These are phyloP conservation scores for Cucumis melo DNA, from an alignment of 306 rosid species.

Conservation along the genomic window DNA sequence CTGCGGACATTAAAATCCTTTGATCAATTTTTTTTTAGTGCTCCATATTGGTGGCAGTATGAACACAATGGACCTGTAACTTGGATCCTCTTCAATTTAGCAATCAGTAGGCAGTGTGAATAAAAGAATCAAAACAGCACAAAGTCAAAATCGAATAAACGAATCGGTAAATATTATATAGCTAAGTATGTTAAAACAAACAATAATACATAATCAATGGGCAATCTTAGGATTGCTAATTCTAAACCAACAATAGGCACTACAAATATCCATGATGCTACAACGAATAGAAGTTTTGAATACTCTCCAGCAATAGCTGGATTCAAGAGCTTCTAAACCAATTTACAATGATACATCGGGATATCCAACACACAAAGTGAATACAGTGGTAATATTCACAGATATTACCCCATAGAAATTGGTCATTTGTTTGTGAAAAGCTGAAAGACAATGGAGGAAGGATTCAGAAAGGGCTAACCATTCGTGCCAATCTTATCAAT, in stretches of 20 bases:
- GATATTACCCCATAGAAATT: neutral
- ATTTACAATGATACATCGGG: neutral
- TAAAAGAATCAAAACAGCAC: neutral
- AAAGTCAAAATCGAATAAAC: neutral
- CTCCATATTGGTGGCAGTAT: neutral
- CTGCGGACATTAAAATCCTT: neutral
- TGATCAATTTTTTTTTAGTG: neutral
- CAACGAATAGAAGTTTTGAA: neutral
- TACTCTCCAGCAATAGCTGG: neutral
- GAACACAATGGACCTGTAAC: neutral
- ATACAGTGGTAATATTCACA: neutral
- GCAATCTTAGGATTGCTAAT: neutral
- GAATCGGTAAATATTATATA: neutral
- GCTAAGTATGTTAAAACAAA: neutral
- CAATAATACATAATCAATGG: neutral
- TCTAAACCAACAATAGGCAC: neutral
- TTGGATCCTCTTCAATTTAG: neutral
- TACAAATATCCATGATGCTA: neutral
- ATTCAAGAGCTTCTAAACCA: neutral
- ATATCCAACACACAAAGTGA: neutral
- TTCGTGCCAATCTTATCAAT: slow-evolving; percentile 49
- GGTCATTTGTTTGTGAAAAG: neutral
- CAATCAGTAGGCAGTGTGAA: neutral
- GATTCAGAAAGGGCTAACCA: slow-evolving; percentile 63
- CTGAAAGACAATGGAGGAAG: neutral